These are phyloP conservation scores for Ophiostoma fasciatum DNA, from an alignment of 2,329 filamentous ascomycete genomes.

Conservation along the genomic window DNA sequence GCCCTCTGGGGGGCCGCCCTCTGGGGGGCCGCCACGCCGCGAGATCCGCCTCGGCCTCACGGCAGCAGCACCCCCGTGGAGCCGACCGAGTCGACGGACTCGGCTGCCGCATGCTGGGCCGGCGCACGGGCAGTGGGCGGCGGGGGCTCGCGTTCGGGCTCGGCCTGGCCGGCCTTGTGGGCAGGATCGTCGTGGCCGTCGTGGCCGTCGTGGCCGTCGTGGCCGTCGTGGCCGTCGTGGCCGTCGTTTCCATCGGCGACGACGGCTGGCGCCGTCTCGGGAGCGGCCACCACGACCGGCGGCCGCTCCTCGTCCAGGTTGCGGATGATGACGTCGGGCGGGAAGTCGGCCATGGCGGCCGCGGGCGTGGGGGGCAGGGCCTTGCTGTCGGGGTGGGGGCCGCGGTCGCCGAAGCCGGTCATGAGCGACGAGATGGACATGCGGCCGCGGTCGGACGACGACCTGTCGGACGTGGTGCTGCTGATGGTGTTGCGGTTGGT, in stretches of 20 bases:
- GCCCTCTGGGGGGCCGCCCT: too few species aligned
- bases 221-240: neutral
- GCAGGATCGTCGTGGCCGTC: neutral
- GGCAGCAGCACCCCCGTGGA: conserved; percentile 9
- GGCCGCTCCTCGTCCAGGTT: conserved; percentile 9
- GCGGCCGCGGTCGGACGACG: conserved; percentile 8
- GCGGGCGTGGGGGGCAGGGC: too few species aligned
- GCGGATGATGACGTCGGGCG: conserved; percentile 7
- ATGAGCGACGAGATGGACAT: conserved; percentile 11
- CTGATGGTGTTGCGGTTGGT: conserved; percentile 13
- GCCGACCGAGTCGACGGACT: neutral
- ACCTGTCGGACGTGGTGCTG: conserved; percentile 12
- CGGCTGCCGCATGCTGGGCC: neutral
- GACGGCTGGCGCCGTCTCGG: neutral
- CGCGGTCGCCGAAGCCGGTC: conserved; percentile 1
- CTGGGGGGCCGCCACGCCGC: too few species aligned
- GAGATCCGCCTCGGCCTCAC: neutral
- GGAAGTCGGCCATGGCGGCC: conserved; percentile 1
- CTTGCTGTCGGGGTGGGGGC: too few species aligned
- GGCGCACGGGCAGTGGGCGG: too few species aligned
- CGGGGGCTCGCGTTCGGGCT: too few species aligned
- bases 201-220: neutral
- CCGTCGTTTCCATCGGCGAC: neutral
- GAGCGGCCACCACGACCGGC: too few species aligned
- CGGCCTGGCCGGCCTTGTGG: too few species aligned